A percentile compares a stretch with the other conserved stretches of the same genome.
Evolutionary conservation across 1,284 basidiomycete genomes (phyloP).

Genomic region (Trichosporon inkin): DNA sequence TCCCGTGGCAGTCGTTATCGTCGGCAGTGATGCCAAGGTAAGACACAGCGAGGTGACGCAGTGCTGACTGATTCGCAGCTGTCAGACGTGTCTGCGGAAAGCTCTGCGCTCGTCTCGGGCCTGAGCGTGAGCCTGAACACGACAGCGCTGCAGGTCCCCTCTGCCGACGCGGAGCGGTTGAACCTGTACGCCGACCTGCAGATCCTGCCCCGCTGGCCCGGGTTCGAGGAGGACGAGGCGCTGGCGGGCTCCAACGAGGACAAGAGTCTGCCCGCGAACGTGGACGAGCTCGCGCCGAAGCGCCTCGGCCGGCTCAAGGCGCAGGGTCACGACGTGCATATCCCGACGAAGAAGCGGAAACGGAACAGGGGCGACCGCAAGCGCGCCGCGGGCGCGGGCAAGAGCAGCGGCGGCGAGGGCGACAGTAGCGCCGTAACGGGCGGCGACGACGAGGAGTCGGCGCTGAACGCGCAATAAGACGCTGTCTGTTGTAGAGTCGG

Average conservation of each 20-base stretch:
- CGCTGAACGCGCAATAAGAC: neutral
- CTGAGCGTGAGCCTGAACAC: conserved; percentile 12
- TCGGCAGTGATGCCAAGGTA: conserved; percentile 26
- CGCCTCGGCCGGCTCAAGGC: conserved; percentile 45
- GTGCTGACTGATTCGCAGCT: neutral
- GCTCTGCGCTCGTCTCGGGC: neutral
- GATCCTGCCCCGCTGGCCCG: conserved; percentile 47
- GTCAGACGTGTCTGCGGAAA: neutral
- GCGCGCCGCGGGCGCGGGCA: neutral
- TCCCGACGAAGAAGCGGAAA: conserved; percentile 29
- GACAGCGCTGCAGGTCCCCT: neutral
- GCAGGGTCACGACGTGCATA: conserved; percentile 40
- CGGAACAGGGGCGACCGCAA: conserved; percentile 18
- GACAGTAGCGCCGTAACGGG: neutral
- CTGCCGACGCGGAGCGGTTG: conserved; percentile 26
- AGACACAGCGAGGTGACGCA: neutral
- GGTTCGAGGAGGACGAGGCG: conserved; percentile 48
- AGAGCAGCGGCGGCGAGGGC: neutral
- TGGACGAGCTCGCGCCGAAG: conserved; percentile 31
- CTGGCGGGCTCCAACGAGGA: conserved; percentile 17
- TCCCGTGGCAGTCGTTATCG: conserved; percentile 14
- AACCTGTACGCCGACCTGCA: conserved; percentile 41
- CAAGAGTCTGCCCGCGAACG: conserved; percentile 25
- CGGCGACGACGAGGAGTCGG: neutral
- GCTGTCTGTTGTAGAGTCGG: no score